Percentiles rank a stretch among this genome's conserved stretches.
phyloP scores from a whole-genome alignment of 2,329 filamentous ascomycete genomes.

The Aureobasidium sp. region DNA sequence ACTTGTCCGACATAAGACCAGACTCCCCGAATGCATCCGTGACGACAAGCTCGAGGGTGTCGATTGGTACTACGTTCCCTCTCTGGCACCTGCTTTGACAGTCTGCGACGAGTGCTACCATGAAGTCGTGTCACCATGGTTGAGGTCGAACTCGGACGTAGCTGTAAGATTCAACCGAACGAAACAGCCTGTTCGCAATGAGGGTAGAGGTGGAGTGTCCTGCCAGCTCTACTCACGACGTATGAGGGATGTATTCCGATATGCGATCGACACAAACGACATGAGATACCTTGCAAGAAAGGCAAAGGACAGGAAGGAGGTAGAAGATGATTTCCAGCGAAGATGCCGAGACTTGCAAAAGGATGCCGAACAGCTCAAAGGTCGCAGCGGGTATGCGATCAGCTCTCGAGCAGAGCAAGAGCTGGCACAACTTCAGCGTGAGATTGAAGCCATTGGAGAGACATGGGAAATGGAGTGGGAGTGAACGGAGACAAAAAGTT shows the following conservation, averaged over 20 bases:
- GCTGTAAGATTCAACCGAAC: constrained; percentile 57
- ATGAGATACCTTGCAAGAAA: constrained; percentile 54
- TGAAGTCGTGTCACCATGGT: constrained; percentile 63
- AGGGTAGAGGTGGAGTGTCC: constrained; percentile 27
- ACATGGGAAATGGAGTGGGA: constrained; percentile 46
- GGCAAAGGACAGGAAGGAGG: constrained; percentile 48
- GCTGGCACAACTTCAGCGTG: constrained; percentile 47
- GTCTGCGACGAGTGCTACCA: constrained; percentile 84
- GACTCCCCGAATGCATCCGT: constrained; percentile 54
- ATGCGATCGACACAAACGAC: constrained; percentile 59
- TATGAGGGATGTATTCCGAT: constrained; percentile 66
- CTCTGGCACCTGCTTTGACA: constrained; percentile 62
- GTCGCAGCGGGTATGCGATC: constrained; percentile 24
- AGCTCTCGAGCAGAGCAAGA: constrained; percentile 41
- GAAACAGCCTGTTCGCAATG: constrained; percentile 47
- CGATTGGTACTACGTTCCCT: constrained; percentile 69
- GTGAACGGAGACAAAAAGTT: constrained; percentile 14
- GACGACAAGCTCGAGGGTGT: constrained; percentile 54
- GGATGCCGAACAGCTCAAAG: constrained; percentile 30
- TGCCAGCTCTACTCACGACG: constrained; percentile 76
- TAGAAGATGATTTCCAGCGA: constrained; percentile 52
- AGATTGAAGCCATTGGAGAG: constrained; percentile 40
- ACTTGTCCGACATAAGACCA: constrained; percentile 50
- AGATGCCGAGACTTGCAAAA: constrained; percentile 33
- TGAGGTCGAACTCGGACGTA: constrained; percentile 46